These are phyloP conservation scores for Nannochloris sp. DNA, from an alignment of 139 green algal species.

Conservation along the genomic window DNA sequence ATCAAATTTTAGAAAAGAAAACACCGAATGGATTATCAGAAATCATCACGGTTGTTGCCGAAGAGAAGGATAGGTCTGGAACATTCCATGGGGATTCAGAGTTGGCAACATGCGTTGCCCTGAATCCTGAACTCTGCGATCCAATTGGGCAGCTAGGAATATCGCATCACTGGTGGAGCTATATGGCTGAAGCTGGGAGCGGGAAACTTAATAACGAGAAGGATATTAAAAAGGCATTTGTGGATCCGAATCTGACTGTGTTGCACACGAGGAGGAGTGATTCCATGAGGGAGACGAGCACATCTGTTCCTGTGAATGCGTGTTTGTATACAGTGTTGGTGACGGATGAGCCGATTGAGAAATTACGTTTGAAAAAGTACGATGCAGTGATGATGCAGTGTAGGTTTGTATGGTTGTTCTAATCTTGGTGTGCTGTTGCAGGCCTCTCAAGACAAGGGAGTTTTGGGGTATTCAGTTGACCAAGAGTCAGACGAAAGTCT, in stretches of 20 bases:
- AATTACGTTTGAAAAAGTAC: slow-evolving; percentile 9
- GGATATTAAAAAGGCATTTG: neutral
- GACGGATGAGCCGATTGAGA: slow-evolving; percentile 25
- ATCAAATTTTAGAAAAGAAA: neutral
- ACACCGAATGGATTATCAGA: neutral
- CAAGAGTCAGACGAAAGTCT: neutral
- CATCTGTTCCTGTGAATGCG: slow-evolving; percentile 10
- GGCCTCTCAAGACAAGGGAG: neutral
- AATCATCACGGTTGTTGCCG: slow-evolving; percentile 1
- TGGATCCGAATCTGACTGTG: neutral
- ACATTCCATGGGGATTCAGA: neutral
- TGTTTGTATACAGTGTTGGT: slow-evolving; percentile 29
- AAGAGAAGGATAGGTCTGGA: neutral
- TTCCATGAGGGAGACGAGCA: neutral
- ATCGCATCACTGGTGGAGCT: slow-evolving; percentile 11
- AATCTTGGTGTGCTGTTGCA: neutral
- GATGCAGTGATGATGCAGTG: neutral
- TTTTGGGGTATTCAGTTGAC: neutral
- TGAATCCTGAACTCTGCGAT: neutral
- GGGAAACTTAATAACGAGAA: neutral
- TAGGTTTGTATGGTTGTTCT: neutral
- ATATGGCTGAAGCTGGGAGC: neutral
- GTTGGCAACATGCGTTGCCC: neutral
- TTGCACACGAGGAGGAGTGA: neutral
- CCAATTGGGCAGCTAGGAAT: slow-evolving; percentile 6